Evolutionary conservation across 2,329 filamentous ascomycete species (phyloP).

Genomic region (Gaeumannomyces sp.): DNA sequence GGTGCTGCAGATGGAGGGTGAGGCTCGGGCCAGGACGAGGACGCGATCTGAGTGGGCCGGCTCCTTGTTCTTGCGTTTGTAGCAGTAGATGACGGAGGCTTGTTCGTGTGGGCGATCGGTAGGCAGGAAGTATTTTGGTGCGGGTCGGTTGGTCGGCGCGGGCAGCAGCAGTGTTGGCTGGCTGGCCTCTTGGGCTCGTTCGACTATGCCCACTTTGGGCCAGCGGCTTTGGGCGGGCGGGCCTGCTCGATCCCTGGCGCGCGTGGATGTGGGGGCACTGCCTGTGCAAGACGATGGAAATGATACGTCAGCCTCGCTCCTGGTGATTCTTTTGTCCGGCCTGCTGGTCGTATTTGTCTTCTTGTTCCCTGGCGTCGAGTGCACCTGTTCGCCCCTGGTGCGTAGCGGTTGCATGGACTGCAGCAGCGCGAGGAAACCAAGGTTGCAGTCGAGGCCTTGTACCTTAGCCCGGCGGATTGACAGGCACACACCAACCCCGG

Average conservation of each 20-base stretch:
- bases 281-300: not conserved
- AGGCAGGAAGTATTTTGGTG: not conserved
- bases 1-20: not conserved
- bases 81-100: not conserved
- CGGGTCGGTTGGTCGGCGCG: not conserved
- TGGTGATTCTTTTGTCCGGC: not conserved
- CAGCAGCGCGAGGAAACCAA: not conserved
- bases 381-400: not conserved
- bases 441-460: not conserved
- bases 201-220: conserved; percentile 1
- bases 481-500: not conserved
- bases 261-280: not conserved
- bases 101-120: not conserved
- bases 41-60: not conserved
- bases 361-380: too few relatives aligned
- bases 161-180: not conserved
- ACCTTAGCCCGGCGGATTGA: not conserved
- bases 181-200: not conserved
- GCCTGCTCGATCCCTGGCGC: not conserved
- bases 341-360: not conserved
- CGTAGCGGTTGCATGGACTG: not conserved
- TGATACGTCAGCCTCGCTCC: conserved; percentile 9
- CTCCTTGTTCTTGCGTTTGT: not conserved
- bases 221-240: not conserved
- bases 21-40: not conserved